Conservation (phyloP, 2,329 filamentous ascomycete species). For the Madurella mycetomatis region DNA sequence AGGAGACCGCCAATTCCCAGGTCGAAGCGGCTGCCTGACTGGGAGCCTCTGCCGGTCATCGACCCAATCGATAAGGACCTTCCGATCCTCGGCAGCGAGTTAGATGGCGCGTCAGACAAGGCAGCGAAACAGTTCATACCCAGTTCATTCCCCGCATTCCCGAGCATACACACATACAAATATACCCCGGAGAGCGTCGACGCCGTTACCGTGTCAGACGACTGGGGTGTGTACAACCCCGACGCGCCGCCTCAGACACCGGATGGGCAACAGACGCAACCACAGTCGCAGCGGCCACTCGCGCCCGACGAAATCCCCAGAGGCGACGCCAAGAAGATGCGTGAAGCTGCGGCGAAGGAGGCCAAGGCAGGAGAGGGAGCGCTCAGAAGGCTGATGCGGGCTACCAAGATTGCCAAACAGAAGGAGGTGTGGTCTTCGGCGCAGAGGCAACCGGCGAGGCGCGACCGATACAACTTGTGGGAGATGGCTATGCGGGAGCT, state of each 20-base stretch:
- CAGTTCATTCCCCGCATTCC: constrained; percentile 55
- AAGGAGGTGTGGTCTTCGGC: constrained; percentile 58
- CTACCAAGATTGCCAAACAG: constrained; percentile 60
- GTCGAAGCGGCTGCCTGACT: constrained; percentile 36
- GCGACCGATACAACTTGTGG: constrained; percentile 56
- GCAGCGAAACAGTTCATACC: constrained; percentile 54
- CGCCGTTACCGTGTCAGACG: constrained; percentile 30
- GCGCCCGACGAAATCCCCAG: constrained; percentile 38
- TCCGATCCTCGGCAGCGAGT: constrained; percentile 48
- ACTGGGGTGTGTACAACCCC: constrained; percentile 25
- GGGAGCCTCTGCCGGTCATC: constrained; percentile 31
- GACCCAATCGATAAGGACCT: constrained; percentile 36
- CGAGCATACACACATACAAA: constrained; percentile 60
- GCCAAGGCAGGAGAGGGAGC: constrained; percentile 61
- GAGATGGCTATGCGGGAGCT: constrained; percentile 57
- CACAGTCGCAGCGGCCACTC: constrained; percentile 21
- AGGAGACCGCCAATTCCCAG: constrained; percentile 48
- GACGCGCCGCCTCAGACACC: constrained; percentile 21
- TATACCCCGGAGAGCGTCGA: constrained; percentile 48
- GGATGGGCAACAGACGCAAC: constrained; percentile 11
- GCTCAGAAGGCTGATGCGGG: constrained; percentile 54
- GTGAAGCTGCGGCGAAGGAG: constrained; percentile 55
- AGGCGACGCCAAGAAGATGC: constrained; percentile 53
- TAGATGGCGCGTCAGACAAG: constrained; percentile 57
- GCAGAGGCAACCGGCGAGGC: constrained; percentile 47